These are phyloP conservation scores for Candida caryicola DNA, from an alignment of 805 yeast genomes.

Conservation along the genomic window DNA sequence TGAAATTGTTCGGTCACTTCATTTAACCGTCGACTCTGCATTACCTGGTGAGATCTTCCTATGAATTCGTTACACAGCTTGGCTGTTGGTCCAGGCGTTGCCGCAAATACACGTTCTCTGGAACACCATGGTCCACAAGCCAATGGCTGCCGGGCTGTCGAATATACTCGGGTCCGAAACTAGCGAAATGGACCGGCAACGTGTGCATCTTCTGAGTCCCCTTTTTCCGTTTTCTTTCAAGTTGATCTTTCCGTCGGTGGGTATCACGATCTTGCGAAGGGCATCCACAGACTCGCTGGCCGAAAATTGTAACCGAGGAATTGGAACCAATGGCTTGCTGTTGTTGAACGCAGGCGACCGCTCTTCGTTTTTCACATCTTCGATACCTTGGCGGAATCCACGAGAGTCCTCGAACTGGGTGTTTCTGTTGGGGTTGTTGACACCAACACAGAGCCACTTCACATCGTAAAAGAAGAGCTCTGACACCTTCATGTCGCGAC, in stretches of 20 bases:
- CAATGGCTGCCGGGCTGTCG: conserved; percentile 29
- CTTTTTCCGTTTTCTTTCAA: conserved; percentile 3
- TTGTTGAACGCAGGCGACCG: neutral
- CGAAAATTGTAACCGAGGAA: conserved; percentile 18
- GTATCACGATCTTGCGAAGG: conserved; percentile 34
- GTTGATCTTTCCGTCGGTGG: conserved; percentile 1
- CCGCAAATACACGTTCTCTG: conserved; percentile 79
- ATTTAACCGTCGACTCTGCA: too few species aligned
- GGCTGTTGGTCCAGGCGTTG: conserved; percentile 60
- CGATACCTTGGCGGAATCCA: neutral
- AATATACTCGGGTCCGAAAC: conserved; percentile 39
- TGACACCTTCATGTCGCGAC: conserved; percentile 47
- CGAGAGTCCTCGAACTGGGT: too few species aligned
- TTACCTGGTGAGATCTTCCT: too few species aligned
- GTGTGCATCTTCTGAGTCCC: conserved; percentile 35
- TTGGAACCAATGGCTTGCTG: neutral
- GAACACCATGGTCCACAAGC: conserved; percentile 60
- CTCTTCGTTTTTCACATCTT: neutral
- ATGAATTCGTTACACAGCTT: too few species aligned
- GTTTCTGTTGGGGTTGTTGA: conserved; percentile 12
- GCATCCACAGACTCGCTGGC: conserved; percentile 33
- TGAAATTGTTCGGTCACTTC: too few species aligned
- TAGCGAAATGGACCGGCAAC: conserved; percentile 43
- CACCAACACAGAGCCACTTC: conserved; percentile 56
- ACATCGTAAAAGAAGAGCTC: conserved; percentile 63